Evolutionary conservation across 441 rosid genomes (phyloP), one percentile per base, ranked within the genome.

Genomic region (Croton laevigatus): DNA sequence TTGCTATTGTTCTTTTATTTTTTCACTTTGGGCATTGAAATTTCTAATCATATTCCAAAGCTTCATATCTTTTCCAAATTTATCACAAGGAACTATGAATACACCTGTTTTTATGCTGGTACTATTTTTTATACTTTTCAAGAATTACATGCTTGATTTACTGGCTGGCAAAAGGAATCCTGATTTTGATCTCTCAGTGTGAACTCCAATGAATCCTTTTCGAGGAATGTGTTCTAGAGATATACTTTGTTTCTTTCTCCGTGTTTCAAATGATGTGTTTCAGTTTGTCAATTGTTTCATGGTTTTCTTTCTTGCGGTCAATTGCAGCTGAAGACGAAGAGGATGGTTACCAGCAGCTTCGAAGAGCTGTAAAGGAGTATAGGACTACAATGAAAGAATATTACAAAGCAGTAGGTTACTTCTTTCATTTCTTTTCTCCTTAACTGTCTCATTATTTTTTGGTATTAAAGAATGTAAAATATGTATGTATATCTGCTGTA

Each of bases 301-400:
- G 42, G 14, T 71, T 72, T 66, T 54, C 72, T 51, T 74, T 61
- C 48, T 44, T 45, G 19, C 64, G 59, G 48, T 36, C 36, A 66
- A 40, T 69, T 76, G 77, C 75, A 78, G 85, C 69, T 79, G 83
- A 70, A 42, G 86, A 71, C 32, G 82, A 69, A 66, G 85, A 84
- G 57, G 88, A 71, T 71, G 66, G 67, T 63, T 89, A 82, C 74
- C 78, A 87, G 73, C 72, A 58, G 69, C 92, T 87, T 70, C 90
- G 85, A 27, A 82, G 34, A 76, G 92, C 84, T 69, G 89, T 87
- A 68, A 65, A 52, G 75, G 89, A 89, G 72, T 71, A 85, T 66
- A 80, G 89, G 57, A 65, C 63, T 42, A 77, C 77, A 55, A 87
- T 82, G 91, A 87, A 78, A 74, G 87, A 80, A 76, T 87, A 84